phyloP scores from a whole-genome alignment of 2,329 filamentous ascomycete species.

The Paecilomyces formosus region DNA sequence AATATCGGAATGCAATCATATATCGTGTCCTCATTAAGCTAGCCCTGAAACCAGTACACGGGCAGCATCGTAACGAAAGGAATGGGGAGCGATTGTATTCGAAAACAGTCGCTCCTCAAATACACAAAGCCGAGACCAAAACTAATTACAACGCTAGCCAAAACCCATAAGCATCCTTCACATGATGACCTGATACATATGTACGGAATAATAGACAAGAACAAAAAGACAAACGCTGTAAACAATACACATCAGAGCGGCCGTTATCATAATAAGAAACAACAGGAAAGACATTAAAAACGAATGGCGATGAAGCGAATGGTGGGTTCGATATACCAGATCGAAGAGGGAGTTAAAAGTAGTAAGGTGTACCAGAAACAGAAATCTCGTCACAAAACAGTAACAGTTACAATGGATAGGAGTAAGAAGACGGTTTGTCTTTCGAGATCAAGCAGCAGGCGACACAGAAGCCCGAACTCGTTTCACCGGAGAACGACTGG shows the following conservation, averaged over 20 bases:
- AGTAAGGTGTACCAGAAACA: not conserved
- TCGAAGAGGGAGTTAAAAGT: not conserved
- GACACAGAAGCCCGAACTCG: not conserved
- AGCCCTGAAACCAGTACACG: not conserved
- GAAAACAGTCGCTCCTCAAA: not conserved
- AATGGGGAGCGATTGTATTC: not conserved
- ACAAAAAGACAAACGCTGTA: not conserved
- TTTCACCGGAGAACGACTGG: not conserved
- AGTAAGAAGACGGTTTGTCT: not conserved
- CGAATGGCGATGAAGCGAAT: not conserved
- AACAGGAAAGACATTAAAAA: not conserved
- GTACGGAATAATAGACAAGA: not conserved
- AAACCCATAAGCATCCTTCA: not conserved
- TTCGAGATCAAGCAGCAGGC: not conserved
- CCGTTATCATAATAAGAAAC: not conserved
- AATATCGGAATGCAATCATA: not conserved
- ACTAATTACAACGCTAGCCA: not conserved
- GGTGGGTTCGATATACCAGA: not conserved
- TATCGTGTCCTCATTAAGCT: not conserved
- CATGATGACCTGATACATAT: not conserved
- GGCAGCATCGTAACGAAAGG: not conserved
- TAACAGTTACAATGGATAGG: not conserved
- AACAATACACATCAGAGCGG: not conserved
- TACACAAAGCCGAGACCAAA: not conserved
- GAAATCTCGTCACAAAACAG: not conserved